A percentile compares a stretch with the other conserved stretches of the same genome.
Conservation (phyloP, 768 basidiomycete genomes). For the Cantharellus cinnabarinus region DNA sequence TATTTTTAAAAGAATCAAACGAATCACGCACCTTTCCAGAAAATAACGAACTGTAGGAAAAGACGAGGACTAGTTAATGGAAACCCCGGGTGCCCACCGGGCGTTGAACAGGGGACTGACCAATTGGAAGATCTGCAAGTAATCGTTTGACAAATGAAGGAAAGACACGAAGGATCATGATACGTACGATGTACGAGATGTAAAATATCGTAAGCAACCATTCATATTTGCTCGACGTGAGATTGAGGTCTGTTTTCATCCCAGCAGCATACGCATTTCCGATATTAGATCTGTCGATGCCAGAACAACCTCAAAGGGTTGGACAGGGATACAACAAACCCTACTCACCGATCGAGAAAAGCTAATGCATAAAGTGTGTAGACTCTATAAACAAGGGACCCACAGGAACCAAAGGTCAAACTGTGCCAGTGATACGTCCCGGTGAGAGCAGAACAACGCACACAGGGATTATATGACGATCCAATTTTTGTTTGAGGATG, state of each 20-base stretch:
- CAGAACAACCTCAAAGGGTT: neutral
- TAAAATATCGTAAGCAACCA: neutral
- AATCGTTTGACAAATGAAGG: neutral
- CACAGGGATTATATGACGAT: neutral
- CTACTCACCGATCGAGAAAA: neutral
- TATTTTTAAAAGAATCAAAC: neutral
- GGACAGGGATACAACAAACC: neutral
- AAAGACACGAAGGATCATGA: neutral
- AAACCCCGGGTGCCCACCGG: neutral
- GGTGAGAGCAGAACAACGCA: neutral
- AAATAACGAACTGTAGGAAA: neutral
- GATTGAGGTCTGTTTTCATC: neutral
- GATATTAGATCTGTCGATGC: neutral
- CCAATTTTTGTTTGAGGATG: neutral
- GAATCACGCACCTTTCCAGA: neutral
- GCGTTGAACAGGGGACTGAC: neutral
- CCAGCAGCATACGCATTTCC: neutral
- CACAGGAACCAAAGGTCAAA: neutral
- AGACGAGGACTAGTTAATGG: neutral
- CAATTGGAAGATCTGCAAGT: neutral
- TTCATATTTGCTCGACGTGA: neutral
- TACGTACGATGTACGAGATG: neutral
- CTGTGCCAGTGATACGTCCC: neutral
- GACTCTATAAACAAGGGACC: neutral
- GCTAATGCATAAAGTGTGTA: neutral